Conservation (phyloP, 225 moss, liverwort and hornwort species). For the Sphagnum contortum region DNA sequence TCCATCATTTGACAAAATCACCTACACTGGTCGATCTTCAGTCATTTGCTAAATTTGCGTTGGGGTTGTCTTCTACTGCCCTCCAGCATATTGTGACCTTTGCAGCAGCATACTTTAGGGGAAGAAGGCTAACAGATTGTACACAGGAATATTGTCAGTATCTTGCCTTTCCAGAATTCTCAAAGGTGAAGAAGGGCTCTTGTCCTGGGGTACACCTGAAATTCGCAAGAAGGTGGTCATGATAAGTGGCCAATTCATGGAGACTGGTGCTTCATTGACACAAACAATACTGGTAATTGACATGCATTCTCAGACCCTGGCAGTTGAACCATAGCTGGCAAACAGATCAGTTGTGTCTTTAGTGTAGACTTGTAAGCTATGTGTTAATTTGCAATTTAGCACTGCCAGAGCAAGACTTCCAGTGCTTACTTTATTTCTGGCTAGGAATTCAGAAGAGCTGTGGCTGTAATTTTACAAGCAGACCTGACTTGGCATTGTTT, state of each 20-base stretch:
- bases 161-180: constrained; percentile 23
- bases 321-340: no score
- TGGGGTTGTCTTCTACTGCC: background rate
- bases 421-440: no score
- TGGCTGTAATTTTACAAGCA: background rate
- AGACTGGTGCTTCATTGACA: constrained; percentile 13
- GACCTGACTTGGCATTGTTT: background rate
- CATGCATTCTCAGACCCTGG: background rate
- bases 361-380: no score
- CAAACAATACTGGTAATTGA: constrained; percentile 15
- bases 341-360: no score
- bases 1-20: background rate
- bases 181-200: constrained; percentile 15
- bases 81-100: no score
- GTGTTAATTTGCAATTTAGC: no score
- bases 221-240: constrained; percentile 16
- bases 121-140: background rate
- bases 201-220: constrained; percentile 17
- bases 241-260: constrained; percentile 26
- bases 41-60: background rate
- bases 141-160: constrained; percentile 5
- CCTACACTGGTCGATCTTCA: background rate
- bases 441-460: no score
- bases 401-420: no score
- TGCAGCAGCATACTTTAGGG: no score